Evolutionary conservation across 352 stramenopile species (phyloP), one percentile per base, ranked within the genome.

Genomic region (Lagenidium giganteum): DNA sequence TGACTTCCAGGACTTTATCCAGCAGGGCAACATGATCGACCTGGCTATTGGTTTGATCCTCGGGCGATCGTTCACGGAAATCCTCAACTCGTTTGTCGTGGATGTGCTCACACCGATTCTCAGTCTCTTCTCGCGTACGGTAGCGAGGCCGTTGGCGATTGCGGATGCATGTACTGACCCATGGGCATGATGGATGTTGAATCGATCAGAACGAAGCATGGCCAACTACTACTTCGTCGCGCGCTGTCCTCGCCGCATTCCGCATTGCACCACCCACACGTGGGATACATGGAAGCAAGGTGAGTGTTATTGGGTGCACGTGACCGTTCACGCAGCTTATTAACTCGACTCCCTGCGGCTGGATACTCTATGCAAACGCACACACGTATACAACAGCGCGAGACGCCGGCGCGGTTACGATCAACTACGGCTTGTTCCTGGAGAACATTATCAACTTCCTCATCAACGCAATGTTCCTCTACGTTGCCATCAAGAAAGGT

Each of bases 371-470:
- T n/a, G n/a, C n/a, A n/a, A n/a, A n/a, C n/a, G n/a, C n/a, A n/a
- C n/a, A n/a, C n/a, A n/a, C n/a, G n/a, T 38, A 12, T 50, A 8
- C 27, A 50, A 20, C 24, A 83, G 74, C 74, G 20, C 68, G 70
- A 30, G 68, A 78, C 14, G 57, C 66, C 3, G 74, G 74, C 6
- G 74, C 74, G 0, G 57, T 84, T 17, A 87, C 74, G 30, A 57
- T 87, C 57, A 87, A 87, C 53, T 84, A 83, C 52, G 74, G 74
- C 0, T 47, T 77, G 17, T 87, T 87, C 36, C 22, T 67, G 1
- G 70, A 87, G 44, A 87, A 87, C 57, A 51, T 83, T 33, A 54
- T 87, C 50, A 87, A 87, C 47, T 87, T 87, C 38, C 39, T 84
- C 47, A 79, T 81, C 50, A 82, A 84, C 31, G 70, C 74, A 7